A percentile compares a stretch with the other conserved stretches of the same genome.
These are phyloP conservation scores for Hypoxylon fuscum DNA, from an alignment of 495 filamentous ascomycete genomes.

Conservation along the genomic window DNA sequence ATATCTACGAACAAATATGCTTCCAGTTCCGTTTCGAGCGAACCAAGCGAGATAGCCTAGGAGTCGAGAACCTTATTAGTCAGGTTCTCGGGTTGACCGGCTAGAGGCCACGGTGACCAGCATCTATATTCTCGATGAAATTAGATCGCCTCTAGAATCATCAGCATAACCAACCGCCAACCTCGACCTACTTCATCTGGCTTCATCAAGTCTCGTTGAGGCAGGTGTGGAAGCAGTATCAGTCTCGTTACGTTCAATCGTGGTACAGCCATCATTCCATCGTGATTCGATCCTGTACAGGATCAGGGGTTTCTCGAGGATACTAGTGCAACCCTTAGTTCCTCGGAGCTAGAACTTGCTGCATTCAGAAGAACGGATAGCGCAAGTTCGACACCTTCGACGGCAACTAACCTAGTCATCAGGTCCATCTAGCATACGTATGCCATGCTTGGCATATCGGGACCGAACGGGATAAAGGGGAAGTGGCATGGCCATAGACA, in stretches of 20 bases:
- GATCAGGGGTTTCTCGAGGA: neutral
- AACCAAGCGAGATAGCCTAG: neutral
- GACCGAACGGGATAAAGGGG: slow-evolving; percentile 7
- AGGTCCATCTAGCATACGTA: slow-evolving; percentile 2
- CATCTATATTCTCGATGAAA: slow-evolving; percentile 1
- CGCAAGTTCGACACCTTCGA: too few relatives aligned
- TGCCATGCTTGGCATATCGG: slow-evolving; percentile 11
- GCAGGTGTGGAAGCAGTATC: neutral
- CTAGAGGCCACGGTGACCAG: neutral
- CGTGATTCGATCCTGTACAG: neutral
- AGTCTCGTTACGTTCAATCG: slow-evolving; percentile 3
- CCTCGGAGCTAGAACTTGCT: neutral
- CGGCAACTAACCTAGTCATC: neutral
- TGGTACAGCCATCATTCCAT: neutral
- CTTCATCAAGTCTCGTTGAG: neutral
- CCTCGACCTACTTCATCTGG: slow-evolving; percentile 2
- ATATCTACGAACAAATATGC: neutral
- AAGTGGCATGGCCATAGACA: slow-evolving; percentile 7
- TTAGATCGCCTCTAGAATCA: neutral
- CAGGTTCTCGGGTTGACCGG: neutral
- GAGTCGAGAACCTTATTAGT: neutral
- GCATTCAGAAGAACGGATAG: neutral
- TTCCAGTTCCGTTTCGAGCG: neutral
- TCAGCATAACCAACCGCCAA: slow-evolving; percentile 3
- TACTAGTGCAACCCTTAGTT: neutral